Base-by-base conservation (phyloP, 2,329 filamentous ascomycete genomes). In the Fusarium stilboides region DNA sequence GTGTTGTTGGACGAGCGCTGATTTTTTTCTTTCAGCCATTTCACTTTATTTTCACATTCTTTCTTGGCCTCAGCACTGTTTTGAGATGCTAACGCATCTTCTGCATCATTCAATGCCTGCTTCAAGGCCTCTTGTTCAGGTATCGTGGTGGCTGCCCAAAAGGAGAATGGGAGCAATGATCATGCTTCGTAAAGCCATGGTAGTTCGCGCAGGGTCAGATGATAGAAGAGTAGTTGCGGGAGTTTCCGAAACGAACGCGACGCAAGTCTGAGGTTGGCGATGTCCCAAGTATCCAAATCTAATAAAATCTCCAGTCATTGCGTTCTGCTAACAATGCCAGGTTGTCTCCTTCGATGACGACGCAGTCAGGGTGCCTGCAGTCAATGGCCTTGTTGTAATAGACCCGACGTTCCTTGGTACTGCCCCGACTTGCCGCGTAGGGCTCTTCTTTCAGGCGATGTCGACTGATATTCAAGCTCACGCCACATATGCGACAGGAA, bases 101-200 rank as follows among this genome's bases (percentile, higher is more conserved):
- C 8, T 17, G n/a, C 12, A 17, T 49, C 45, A 8, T 5, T 4
- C 19, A 28, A 33, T 9, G 17, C 26, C 8, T 52, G 19, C 2
- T 22, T 20, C 19, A 19, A 9, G 3, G 34, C 36, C 15, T 17
- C 7, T 19, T 58, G 51, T 15, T 46, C 64, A 13, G 22, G 42
- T 14, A 34, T 44, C 6, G 65, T 62, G 6, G 49, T 70, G 0
- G 65, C 65, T 5, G 58, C 46, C 62, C 66, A 73, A 31, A 57
- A 68, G 4, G 70, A 73, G 9, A 65, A 36, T 5, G 58, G 51
- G 3, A 53, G n/a, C 3, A 43, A n/a, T 1, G 44, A 51, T 65
- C 70, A 73, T 14, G 68, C 65, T 34, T 73, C 71, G 12, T 62
- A 71, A 5, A 71, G 9, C 65, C 68, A 73, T 6, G 71, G 68